Evolutionary conservation across 345 rosid species (phyloP), one percentile per base, ranked within the genome.

Genomic region (Acer saccharum): DNA sequence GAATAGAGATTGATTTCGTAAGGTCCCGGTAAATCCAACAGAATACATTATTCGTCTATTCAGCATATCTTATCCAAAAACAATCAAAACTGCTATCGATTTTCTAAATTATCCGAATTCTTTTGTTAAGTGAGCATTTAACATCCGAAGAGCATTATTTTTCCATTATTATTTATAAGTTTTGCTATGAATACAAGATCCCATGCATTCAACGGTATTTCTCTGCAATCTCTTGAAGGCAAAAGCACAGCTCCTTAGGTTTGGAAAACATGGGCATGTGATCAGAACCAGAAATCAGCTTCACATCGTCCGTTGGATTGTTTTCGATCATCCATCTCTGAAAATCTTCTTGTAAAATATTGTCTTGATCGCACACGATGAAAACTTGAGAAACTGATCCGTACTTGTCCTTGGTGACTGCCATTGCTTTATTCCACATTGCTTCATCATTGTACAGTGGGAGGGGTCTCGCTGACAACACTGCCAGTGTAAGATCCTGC

Each of bases 181-280:
- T 32, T 32, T 32, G 35, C 35, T 2, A 32, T 2, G 35, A 41
- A 7, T 41, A 41, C 10, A 41, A 44, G 50, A 44, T 44, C 12
- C 13, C 25, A 25, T 25, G 25, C 50, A 44, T 44, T 44, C 62
- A 84, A 12, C 65, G 20, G 21, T 75, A 82, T 14, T 68, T 79
- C 3, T 80, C 55, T 0, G 76, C 86, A 48, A 80, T 25, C 63
- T 82, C 80, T 65, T 11, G 43, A 58, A 85, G 90, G 75, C 58
- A 75, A 50, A 65, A 72, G 69, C 71, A 82, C 1, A 86, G 73
- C 41, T 86, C 84, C 1, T 52, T 54, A 8, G 87, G 85, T 64
- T 83, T 83, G 13, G 86, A 77, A 52, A 81, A 35, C 90, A 87
- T 82, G 43, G 74, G 77, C 89, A 86, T 89, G 62, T 87, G 88